Percentiles rank a stretch among this genome's conserved stretches.
These are phyloP conservation scores for Garcia nutans DNA, from an alignment of 345 rosid species.

Conservation along the genomic window DNA sequence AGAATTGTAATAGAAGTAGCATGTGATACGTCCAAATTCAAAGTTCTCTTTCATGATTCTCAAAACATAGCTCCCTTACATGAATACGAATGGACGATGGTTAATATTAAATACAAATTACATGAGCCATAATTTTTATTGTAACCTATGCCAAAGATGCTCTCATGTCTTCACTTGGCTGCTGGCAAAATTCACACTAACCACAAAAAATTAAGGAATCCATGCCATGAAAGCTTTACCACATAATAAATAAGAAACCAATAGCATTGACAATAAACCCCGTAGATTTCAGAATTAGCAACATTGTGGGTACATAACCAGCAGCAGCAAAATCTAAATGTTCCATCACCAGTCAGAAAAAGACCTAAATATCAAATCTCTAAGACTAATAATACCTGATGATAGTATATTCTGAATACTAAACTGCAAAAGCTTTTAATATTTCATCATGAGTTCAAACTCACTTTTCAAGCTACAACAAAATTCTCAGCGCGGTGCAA, in stretches of 20 bases:
- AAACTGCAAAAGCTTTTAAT: not conserved
- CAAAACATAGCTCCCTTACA: no score
- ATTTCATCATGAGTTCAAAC: not conserved
- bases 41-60: no score
- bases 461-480: not conserved
- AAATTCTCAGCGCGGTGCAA: constrained; percentile 36
- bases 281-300: not conserved
- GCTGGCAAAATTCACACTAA: no score
- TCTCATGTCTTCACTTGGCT: no score
- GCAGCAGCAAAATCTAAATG: not conserved
- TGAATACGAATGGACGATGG: no score
- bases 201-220: no score
- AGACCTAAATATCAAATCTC: not conserved
- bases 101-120: no score
- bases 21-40: no score
- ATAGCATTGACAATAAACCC: not conserved
- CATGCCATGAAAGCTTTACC: not conserved
- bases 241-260: not conserved
- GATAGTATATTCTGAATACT: not conserved
- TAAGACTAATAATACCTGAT: constrained; percentile 2
- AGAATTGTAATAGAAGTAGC: no score
- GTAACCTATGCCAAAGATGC: no score
- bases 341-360: not conserved
- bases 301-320: not conserved
- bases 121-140: no score